phyloP scores from a whole-genome alignment of 2,329 filamentous ascomycete species.

The Chaetomiaceae sp. region DNA sequence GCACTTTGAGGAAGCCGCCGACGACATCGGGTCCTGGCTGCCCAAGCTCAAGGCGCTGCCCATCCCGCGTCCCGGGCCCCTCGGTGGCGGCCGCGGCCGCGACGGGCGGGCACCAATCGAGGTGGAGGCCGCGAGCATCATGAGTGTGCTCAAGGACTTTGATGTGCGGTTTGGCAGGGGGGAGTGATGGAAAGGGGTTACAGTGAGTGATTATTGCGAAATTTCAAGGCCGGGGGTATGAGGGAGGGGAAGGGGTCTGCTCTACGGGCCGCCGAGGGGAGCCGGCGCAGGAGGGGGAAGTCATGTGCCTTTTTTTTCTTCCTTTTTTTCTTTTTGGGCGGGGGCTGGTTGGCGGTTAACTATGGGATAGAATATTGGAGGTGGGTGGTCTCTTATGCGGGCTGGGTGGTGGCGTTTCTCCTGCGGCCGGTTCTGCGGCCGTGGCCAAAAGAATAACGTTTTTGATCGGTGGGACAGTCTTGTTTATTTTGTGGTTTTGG shows the following conservation, averaged over 20 bases:
- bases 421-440: conserved; percentile 26
- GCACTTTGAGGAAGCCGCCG: conserved; percentile 67
- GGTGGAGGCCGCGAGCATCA: conserved; percentile 77
- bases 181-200: too few species aligned
- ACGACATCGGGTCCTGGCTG: conserved; percentile 71
- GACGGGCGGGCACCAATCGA: conserved; percentile 55
- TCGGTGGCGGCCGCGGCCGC: conserved; percentile 28
- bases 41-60: conserved; percentile 63
- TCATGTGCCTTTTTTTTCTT: conserved; percentile 23
- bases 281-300: conserved; percentile 20
- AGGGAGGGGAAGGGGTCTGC: conserved; percentile 8
- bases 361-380: too few species aligned
- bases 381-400: too few species aligned
- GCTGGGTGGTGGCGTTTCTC: too few species aligned
- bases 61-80: conserved; percentile 19
- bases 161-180: conserved; percentile 64
- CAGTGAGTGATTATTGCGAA: too few species aligned
- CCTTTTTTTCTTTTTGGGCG: conserved; percentile 10
- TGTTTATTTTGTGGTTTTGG: neutral
- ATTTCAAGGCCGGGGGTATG: too few species aligned
- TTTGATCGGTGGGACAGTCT: neutral
- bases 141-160: conserved; percentile 79
- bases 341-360: too few species aligned
- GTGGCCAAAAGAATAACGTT: conserved; percentile 5
- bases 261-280: neutral